phyloP scores from a whole-genome alignment of 2,329 filamentous ascomycete genomes.

The Talaromyces sp. region DNA sequence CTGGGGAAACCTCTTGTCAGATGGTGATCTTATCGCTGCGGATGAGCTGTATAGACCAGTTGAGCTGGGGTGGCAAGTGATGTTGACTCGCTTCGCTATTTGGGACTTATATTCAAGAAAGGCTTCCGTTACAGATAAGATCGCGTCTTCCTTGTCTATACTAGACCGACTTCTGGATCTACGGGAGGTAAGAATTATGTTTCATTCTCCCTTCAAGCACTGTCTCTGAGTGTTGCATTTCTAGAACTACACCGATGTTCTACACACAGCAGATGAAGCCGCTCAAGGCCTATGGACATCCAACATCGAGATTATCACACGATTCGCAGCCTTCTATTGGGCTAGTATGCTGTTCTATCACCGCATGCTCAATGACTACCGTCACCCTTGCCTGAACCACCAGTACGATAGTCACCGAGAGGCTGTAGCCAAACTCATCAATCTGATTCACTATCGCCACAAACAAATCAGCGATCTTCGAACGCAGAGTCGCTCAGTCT shows the following conservation, averaged over 20 bases:
- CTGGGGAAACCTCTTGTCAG: neutral
- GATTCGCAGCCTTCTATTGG: slow-evolving; percentile 9
- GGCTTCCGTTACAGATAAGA: neutral
- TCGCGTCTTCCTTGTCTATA: neutral
- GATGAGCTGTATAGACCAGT: slow-evolving; percentile 7
- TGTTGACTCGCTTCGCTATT: slow-evolving; percentile 6
- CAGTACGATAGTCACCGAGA: slow-evolving; percentile 2
- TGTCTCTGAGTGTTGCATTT: neutral
- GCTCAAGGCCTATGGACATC: neutral
- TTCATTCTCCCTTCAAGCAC: neutral
- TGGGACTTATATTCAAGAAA: neutral
- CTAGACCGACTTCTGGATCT: neutral
- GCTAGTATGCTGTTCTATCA: slow-evolving; percentile 5
- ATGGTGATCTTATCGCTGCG: neutral
- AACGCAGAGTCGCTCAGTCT: slow-evolving; percentile 11
- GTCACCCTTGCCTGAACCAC: neutral
- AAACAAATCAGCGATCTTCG: slow-evolving; percentile 4
- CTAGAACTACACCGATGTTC: neutral
- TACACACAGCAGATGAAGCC: slow-evolving; percentile 3
- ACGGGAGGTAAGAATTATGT: neutral
- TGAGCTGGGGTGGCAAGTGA: slow-evolving; percentile 4
- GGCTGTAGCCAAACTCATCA: neutral
- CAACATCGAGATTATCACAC: neutral
- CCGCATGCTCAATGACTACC: slow-evolving; percentile 1
- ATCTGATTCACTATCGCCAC: slow-evolving; percentile 2